phyloP scores from a whole-genome alignment of 495 filamentous ascomycete genomes.

The Emericellopsis terricola region DNA sequence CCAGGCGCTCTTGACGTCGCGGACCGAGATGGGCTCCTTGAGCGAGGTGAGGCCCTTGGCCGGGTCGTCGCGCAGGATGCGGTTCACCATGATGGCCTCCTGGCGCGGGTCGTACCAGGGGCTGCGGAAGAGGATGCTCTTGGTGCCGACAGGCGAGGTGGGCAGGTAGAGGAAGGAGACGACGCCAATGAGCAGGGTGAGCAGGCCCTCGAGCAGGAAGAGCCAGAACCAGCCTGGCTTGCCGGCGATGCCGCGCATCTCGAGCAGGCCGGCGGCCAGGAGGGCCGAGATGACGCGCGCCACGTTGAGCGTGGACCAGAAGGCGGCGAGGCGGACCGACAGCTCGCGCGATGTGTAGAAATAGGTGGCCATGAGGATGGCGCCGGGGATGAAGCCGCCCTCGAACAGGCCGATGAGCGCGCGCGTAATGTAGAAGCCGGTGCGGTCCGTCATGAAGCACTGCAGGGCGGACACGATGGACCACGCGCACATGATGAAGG shows the following conservation, averaged over 20 bases:
- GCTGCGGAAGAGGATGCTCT: constrained; percentile 21
- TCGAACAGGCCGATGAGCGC: constrained; percentile 31
- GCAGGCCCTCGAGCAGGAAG: constrained; percentile 29
- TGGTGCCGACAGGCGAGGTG: constrained; percentile 19
- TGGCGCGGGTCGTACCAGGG: constrained; percentile 9
- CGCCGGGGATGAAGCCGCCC: constrained; percentile 34
- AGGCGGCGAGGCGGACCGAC: constrained; percentile 28
- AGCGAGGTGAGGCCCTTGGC: constrained; percentile 10
- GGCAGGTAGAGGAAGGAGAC: constrained; percentile 28
- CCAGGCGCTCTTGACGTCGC: too few species aligned
- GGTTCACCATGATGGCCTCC: constrained; percentile 11
- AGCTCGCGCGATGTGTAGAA: constrained; percentile 36
- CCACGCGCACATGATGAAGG: constrained; percentile 30
- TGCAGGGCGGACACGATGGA: constrained; percentile 34
- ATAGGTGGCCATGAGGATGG: constrained; percentile 32
- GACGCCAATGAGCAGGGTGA: constrained; percentile 28
- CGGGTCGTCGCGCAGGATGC: constrained; percentile 13
- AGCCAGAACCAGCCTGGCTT: constrained; percentile 40
- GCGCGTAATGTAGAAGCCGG: constrained; percentile 26
- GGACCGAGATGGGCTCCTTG: too few species aligned
- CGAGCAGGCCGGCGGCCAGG: constrained; percentile 31
- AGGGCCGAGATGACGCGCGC: constrained; percentile 33
- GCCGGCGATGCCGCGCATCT: constrained; percentile 25
- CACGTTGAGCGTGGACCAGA: constrained; percentile 32
- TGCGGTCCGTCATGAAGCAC: constrained; percentile 27